Evolutionary conservation across 2,329 filamentous ascomycete species (phyloP).

Genomic region (Pseudopyrenochaeta lycopersici): DNA sequence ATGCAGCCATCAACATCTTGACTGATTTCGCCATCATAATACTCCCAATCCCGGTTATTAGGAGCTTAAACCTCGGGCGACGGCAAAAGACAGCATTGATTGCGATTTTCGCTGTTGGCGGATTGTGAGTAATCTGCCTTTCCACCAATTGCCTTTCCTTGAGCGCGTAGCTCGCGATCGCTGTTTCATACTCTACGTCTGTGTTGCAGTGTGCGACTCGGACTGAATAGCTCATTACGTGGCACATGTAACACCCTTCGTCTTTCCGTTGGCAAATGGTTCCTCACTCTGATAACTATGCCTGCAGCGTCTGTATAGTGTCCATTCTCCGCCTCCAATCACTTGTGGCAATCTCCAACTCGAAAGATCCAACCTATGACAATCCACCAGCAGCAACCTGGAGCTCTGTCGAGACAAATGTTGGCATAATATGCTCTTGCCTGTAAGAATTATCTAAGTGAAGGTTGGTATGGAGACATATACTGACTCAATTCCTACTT

Average conservation of each 20-base stretch:
- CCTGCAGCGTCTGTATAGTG: conserved; percentile 43
- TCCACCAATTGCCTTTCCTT: background rate
- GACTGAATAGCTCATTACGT: no score
- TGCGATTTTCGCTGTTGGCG: conserved; percentile 50
- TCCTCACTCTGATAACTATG: no score
- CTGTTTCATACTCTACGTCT: conserved; percentile 10
- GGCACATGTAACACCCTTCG: background rate
- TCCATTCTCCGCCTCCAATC: conserved; percentile 46
- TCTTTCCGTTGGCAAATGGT: background rate
- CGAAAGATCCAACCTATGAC: conserved; percentile 39
- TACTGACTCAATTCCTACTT: no score
- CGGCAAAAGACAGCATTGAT: conserved; percentile 48
- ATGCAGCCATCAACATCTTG: conserved; percentile 42
- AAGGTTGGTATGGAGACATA: no score
- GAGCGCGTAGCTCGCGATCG: conserved; percentile 1
- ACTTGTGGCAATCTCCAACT: conserved; percentile 43
- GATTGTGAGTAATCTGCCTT: conserved; percentile 45
- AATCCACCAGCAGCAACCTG: conserved; percentile 44
- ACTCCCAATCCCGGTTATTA: conserved; percentile 46
- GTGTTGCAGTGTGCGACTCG: conserved; percentile 9
- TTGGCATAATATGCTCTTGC: conserved; percentile 47
- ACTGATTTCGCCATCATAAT: conserved; percentile 46
- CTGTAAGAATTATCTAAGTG: conserved; percentile 5
- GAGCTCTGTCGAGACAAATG: conserved; percentile 40
- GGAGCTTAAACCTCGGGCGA: conserved; percentile 43